phyloP scores from a whole-genome alignment of 176 grass and related monocot genomes.

The Bromus sterilis region DNA sequence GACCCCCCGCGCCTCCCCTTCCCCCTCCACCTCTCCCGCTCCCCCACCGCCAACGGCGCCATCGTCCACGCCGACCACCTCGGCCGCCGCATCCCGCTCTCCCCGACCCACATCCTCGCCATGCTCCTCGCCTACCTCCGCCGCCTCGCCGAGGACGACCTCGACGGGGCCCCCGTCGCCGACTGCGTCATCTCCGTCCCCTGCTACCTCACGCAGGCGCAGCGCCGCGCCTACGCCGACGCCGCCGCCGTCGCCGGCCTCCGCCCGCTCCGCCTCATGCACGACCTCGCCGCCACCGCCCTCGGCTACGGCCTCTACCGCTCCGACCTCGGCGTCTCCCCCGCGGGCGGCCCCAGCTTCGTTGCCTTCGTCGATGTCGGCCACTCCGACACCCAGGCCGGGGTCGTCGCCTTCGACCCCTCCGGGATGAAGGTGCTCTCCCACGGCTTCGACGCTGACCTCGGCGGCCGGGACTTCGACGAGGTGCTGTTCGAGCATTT shows the following conservation, averaged over 20 bases:
- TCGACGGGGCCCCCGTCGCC: constrained; percentile 39
- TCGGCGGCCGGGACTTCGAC: constrained; percentile 89
- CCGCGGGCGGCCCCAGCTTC: neutral
- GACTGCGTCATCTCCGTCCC: constrained; percentile 92
- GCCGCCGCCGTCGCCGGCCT: constrained; percentile 80
- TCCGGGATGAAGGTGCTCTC: constrained; percentile 66
- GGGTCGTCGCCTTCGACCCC: constrained; percentile 47
- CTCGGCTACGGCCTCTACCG: constrained; percentile 95
- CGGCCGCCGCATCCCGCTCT: constrained; percentile 40
- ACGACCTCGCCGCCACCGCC: constrained; percentile 78
- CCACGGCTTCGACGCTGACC: constrained; percentile 71
- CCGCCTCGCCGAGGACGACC: constrained; percentile 66
- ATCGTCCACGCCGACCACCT: constrained; percentile 43
- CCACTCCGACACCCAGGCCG: constrained; percentile 84
- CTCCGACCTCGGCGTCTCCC: constrained; percentile 55
- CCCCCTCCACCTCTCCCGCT: constrained; percentile 6
- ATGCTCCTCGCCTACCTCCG: constrained; percentile 79
- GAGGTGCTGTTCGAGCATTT: constrained; percentile 83
- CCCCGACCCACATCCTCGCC: constrained; percentile 65
- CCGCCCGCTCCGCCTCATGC: constrained; percentile 73
- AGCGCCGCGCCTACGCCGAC: constrained; percentile 71
- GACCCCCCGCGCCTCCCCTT: constrained; percentile 42
- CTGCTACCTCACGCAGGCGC: constrained; percentile 78
- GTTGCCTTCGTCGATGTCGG: constrained; percentile 83
- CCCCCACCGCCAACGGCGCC: neutral